These are phyloP conservation scores for Daldinia sp. DNA, from an alignment of 2,329 filamentous ascomycete species.

Conservation along the genomic window DNA sequence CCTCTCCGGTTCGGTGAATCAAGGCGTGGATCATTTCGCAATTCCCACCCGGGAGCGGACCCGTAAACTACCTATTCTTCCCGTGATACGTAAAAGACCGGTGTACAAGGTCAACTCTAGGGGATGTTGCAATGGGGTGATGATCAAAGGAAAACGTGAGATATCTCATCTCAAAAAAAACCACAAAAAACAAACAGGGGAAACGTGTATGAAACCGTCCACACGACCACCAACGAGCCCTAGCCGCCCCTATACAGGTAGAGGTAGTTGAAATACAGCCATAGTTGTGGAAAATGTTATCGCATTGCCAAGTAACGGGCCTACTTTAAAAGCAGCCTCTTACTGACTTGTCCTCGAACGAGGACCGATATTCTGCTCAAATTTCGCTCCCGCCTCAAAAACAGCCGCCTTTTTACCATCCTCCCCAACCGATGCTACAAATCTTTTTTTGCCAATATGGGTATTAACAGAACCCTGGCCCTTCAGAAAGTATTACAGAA, in stretches of 20 bases:
- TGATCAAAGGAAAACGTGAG: conserved; percentile 49
- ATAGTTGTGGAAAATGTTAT: conserved; percentile 46
- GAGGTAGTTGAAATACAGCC: conserved; percentile 44
- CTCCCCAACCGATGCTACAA: conserved; percentile 51
- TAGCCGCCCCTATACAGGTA: conserved; percentile 46
- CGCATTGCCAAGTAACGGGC: conserved; percentile 47
- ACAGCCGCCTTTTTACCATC: conserved; percentile 50
- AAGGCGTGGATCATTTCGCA: conserved; percentile 40
- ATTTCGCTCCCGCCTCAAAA: conserved; percentile 51
- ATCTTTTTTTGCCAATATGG: conserved; percentile 49
- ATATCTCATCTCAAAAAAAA: conserved; percentile 48
- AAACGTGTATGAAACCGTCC: conserved; percentile 47
- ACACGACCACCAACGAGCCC: conserved; percentile 47
- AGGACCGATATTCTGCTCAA: conserved; percentile 48
- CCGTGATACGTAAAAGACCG: conserved; percentile 31
- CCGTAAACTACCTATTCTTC: conserved; percentile 35
- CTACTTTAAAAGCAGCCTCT: conserved; percentile 46
- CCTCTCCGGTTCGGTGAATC: conserved; percentile 31
- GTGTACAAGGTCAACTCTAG: conserved; percentile 32
- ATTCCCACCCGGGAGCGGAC: conserved; percentile 33
- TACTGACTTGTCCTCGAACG: conserved; percentile 46
- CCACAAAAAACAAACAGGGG: conserved; percentile 45
- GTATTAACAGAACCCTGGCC: conserved; percentile 49
- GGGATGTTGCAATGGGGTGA: conserved; percentile 40
- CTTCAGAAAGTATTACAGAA: conserved; percentile 43